Conservation (phyloP, 2,329 filamentous ascomycete genomes). For the Xylariaceae sp. region DNA sequence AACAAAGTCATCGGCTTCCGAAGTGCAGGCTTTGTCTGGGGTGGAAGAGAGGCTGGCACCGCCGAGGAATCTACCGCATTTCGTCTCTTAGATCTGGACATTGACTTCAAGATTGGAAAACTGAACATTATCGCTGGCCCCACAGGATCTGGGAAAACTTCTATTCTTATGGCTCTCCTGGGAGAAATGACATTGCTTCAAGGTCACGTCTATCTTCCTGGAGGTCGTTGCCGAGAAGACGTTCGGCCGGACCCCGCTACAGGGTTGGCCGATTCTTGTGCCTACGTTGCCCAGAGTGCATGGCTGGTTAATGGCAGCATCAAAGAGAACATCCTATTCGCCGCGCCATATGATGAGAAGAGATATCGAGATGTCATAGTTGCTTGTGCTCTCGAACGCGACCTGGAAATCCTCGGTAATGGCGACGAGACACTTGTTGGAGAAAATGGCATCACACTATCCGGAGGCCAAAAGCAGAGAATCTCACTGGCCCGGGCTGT, state of each 20-base stretch:
- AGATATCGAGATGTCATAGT: slow-evolving; percentile 85
- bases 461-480: slow-evolving; percentile 94
- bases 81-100: slow-evolving; percentile 75
- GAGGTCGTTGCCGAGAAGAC: slow-evolving; percentile 80
- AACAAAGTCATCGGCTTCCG: slow-evolving; percentile 78
- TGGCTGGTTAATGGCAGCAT: slow-evolving; percentile 97
- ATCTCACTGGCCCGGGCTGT: slow-evolving; percentile 94
- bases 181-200: slow-evolving; percentile 90
- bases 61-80: slow-evolving; percentile 70
- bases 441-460: slow-evolving; percentile 95
- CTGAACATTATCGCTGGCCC: slow-evolving; percentile 91
- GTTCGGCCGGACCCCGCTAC: slow-evolving; percentile 77
- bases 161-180: slow-evolving; percentile 88
- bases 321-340: slow-evolving; percentile 92
- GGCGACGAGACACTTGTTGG: slow-evolving; percentile 93
- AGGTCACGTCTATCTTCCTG: slow-evolving; percentile 79
- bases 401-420: slow-evolving; percentile 85
- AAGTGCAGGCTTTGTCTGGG: slow-evolving; percentile 86
- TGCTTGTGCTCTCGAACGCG: slow-evolving; percentile 85
- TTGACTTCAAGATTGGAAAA: slow-evolving; percentile 79
- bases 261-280: slow-evolving; percentile 83
- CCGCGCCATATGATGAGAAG: slow-evolving; percentile 72
- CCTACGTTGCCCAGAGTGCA: slow-evolving; percentile 93
- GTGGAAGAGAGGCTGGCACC: slow-evolving; percentile 58
- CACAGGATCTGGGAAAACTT: slow-evolving; percentile 94